Evolutionary conservation across 495 filamentous ascomycete genomes (phyloP).

Genomic region (Podospora sp.): DNA sequence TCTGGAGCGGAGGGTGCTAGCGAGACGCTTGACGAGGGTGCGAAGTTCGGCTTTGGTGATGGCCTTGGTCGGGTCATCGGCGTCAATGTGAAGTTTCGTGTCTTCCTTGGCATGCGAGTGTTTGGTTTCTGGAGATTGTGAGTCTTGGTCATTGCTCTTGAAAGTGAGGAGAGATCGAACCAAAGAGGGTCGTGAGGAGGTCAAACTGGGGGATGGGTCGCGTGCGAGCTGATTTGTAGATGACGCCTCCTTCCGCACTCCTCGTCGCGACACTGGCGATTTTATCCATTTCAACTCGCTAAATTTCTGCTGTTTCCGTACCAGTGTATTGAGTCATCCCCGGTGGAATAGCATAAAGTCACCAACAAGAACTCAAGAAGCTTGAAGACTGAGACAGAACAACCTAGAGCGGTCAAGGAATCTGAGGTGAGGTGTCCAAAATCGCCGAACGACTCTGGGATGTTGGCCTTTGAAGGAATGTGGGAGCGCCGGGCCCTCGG

Average conservation of each 20-base stretch:
- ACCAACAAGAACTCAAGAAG: too few species aligned
- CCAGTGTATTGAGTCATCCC: not conserved
- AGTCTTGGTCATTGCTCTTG: not conserved
- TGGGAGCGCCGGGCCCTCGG: not conserved
- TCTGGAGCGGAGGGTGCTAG: conserved; percentile 49
- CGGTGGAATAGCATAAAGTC: not conserved
- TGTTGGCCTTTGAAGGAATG: not conserved
- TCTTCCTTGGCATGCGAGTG: conserved; percentile 24
- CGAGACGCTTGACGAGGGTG: conserved; percentile 44
- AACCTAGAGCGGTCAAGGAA: too few species aligned
- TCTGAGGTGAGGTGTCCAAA: too few species aligned
- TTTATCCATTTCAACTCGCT: not conserved
- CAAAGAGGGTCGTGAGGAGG: conserved; percentile 20
- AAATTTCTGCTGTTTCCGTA: not conserved
- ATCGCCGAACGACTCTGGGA: not conserved
- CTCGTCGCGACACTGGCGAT: conserved; percentile 66
- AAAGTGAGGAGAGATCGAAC: not conserved
- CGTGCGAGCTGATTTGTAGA: conserved; percentile 76
- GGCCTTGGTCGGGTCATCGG: conserved; percentile 48
- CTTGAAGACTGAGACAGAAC: too few species aligned
- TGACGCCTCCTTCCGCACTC: conserved; percentile 83
- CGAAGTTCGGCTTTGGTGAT: conserved; percentile 54
- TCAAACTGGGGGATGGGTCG: conserved; percentile 20
- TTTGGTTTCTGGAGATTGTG: conserved; percentile 5
- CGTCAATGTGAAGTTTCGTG: conserved; percentile 40